Conservation (phyloP, 2,329 filamentous ascomycete genomes). For the Scedosporium dehoogii region DNA sequence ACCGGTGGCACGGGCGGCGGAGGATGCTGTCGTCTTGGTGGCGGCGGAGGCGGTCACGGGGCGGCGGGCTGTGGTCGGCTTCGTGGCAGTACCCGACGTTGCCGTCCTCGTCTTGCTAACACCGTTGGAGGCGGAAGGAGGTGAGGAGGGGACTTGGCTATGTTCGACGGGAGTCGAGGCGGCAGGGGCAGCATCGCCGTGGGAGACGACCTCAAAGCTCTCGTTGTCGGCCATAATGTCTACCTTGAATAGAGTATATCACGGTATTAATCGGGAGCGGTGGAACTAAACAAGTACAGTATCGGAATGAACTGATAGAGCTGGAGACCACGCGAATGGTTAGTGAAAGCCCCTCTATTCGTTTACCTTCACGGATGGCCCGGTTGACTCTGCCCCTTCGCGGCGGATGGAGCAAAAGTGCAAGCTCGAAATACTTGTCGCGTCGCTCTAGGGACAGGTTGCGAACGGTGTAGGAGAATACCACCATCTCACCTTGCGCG, state of each 20-base stretch:
- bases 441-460: no score
- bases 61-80: constrained; percentile 19
- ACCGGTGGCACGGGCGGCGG: constrained; percentile 25
- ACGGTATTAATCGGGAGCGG: no score
- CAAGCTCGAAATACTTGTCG: no score
- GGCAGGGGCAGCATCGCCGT: constrained; percentile 24
- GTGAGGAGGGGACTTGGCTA: not conserved
- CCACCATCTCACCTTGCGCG: no score
- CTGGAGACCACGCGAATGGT: no score
- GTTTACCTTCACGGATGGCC: no score
- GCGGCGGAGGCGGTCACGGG: constrained; percentile 20
- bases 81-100: constrained; percentile 10
- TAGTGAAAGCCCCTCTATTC: no score
- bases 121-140: constrained; percentile 17
- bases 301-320: no score
- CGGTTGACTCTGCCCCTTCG: no score
- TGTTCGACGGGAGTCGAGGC: not conserved
- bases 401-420: no score
- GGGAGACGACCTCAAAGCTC: constrained; percentile 33
- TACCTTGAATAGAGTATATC: not conserved
- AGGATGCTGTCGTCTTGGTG: constrained; percentile 18
- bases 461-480: no score
- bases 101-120: constrained; percentile 22
- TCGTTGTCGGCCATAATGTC: constrained; percentile 37
- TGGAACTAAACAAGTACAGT: no score